These are phyloP conservation scores for Dendrobium chrysotoxum DNA, from an alignment of 106 monocot genomes.

Conservation along the genomic window DNA sequence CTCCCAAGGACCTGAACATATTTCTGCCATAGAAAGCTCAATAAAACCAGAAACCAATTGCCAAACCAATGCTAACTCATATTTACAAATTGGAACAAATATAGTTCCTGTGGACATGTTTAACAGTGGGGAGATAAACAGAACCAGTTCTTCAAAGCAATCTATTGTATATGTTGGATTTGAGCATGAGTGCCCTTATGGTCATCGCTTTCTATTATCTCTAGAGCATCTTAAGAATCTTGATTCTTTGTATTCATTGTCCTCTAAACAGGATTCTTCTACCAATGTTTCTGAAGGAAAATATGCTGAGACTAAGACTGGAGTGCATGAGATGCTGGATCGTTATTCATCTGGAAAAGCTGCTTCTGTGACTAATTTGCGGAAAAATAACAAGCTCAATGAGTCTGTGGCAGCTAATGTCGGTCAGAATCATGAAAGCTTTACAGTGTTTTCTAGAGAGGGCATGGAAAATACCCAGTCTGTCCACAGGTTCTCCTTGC, in stretches of 20 bases:
- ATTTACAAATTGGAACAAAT: conserved; percentile 81
- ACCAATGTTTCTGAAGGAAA: conserved; percentile 25
- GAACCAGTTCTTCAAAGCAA: conserved; percentile 29
- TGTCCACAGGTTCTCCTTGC: neutral
- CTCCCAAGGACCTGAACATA: conserved; percentile 21
- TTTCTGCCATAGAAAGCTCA: conserved; percentile 15
- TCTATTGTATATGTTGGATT: conserved; percentile 64
- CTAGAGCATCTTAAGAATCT: conserved; percentile 62
- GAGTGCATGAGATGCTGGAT: conserved; percentile 18
- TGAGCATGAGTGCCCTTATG: conserved; percentile 92
- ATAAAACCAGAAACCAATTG: conserved; percentile 9
- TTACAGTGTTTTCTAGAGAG: conserved; percentile 9
- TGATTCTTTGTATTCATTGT: conserved; percentile 22
- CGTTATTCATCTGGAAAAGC: conserved; percentile 14
- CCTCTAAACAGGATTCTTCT: conserved; percentile 5
- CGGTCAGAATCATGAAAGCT: conserved; percentile 17
- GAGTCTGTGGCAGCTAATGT: conserved; percentile 5
- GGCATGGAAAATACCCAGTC: conserved; percentile 8
- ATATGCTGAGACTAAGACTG: conserved; percentile 15
- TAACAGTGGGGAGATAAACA: conserved; percentile 21
- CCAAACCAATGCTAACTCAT: conserved; percentile 25
- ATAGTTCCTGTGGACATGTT: conserved; percentile 52
- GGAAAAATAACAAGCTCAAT: conserved; percentile 6
- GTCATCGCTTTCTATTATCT: conserved; percentile 83
- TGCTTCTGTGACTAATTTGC: conserved; percentile 7